phyloP scores from a whole-genome alignment of 2,329 filamentous ascomycete genomes.

The Gnomoniopsis smithogilvyi region DNA sequence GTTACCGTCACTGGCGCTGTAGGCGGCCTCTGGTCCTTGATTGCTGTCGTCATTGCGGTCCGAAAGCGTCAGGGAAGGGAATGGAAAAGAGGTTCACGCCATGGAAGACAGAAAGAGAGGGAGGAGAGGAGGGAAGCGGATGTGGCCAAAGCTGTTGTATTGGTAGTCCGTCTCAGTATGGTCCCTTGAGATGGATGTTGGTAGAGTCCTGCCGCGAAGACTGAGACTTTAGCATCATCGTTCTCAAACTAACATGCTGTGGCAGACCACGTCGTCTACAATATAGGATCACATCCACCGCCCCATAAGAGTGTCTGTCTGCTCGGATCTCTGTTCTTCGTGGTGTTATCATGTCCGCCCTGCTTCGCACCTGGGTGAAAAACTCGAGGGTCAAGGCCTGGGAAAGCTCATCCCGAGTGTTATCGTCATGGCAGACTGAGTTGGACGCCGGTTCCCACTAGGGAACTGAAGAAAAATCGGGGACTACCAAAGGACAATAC shows the following conservation, averaged over 20 bases:
- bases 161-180: too few species aligned
- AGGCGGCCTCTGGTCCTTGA: conserved; percentile 9
- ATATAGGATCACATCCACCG: background rate
- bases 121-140: background rate
- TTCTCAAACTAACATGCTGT: too few species aligned
- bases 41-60: conserved; percentile 24
- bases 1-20: conserved; percentile 22
- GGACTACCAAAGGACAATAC: background rate
- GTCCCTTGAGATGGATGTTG: too few species aligned
- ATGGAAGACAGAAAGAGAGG: background rate
- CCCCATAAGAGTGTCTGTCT: conserved; percentile 14
- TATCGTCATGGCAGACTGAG: conserved; percentile 24
- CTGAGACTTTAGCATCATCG: too few species aligned
- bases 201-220: too few species aligned
- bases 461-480: background rate
- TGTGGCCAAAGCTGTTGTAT: background rate
- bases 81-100: background rate
- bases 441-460: background rate
- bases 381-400: conserved; percentile 14
- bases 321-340: conserved; percentile 35
- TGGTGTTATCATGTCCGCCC: conserved; percentile 18
- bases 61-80: conserved; percentile 7
- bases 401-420: conserved; percentile 21
- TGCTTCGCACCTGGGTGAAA: conserved; percentile 4
- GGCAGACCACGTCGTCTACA: background rate